Conservation (phyloP, 345 rosid genomes). For the Firmiana major region DNA sequence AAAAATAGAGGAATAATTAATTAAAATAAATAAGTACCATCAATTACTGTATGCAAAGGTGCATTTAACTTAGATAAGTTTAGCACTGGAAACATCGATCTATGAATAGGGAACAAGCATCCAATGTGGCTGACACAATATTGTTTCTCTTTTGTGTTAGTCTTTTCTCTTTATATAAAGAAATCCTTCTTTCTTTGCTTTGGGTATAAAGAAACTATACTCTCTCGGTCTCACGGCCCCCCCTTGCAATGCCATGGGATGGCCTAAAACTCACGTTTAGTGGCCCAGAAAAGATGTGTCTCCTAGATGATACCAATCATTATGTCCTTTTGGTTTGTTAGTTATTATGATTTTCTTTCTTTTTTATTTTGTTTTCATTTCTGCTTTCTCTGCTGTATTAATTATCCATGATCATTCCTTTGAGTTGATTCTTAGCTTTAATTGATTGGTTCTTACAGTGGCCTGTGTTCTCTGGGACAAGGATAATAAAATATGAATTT, state of each 20-base stretch:
- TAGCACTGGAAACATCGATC: not conserved
- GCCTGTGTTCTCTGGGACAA: not conserved
- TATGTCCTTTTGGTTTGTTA: conserved; percentile 18
- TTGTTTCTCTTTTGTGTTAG: not conserved
- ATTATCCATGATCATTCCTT: not conserved
- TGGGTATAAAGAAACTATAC: not conserved
- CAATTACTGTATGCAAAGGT: not conserved
- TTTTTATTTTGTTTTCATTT: not conserved
- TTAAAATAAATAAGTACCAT: not conserved
- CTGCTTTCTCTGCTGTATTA: not conserved
- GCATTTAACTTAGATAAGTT: not conserved
- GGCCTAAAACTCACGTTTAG: conserved; percentile 19
- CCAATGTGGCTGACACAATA: conserved; percentile 20
- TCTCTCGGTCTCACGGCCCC: not conserved
- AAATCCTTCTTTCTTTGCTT: not conserved
- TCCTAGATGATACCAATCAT: conserved; percentile 22
- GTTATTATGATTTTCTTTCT: not conserved
- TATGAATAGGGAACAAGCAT: conserved; percentile 12
- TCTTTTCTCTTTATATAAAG: not conserved
- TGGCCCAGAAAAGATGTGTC: conserved; percentile 24
- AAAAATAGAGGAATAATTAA: not conserved
- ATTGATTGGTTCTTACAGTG: not conserved
- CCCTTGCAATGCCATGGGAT: not conserved
- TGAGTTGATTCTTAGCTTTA: conserved; percentile 1
- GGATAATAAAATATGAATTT: not conserved